Conservation (phyloP, 23 red algal species). For the Gracilaria vermiculophylla region DNA sequence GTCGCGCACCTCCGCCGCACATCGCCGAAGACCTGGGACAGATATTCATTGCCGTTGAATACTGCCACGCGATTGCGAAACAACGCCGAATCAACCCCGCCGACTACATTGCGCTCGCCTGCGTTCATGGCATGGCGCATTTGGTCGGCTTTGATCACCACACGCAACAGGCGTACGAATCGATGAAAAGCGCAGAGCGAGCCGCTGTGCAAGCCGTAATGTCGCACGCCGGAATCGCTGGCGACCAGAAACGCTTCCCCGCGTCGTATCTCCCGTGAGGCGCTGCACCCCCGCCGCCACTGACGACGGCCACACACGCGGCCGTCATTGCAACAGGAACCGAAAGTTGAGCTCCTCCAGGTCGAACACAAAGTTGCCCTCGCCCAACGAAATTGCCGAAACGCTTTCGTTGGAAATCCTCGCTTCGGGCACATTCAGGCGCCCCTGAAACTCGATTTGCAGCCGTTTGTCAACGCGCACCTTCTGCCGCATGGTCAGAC, state of each 20-base stretch:
- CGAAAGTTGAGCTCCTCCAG: constrained; percentile 61
- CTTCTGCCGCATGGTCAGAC: constrained; percentile 21
- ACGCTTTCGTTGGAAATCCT: constrained; percentile 35
- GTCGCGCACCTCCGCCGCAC: not conserved
- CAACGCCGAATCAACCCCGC: not conserved
- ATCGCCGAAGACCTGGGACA: constrained; percentile 18
- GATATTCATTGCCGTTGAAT: constrained; percentile 19
- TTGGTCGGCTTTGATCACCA: constrained; percentile 40
- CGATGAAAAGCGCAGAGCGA: constrained; percentile 38
- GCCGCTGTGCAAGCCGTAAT: not conserved
- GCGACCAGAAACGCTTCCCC: not conserved
- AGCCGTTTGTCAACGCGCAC: constrained; percentile 37
- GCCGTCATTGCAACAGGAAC: constrained; percentile 26
- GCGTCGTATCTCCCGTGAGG: constrained; percentile 12
- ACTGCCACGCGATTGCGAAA: constrained; percentile 15
- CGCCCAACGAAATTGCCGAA: constrained; percentile 29
- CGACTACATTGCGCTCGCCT: constrained; percentile 35
- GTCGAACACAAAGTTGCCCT: constrained; percentile 54
- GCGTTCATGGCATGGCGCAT: constrained; percentile 49
- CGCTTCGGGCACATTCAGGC: constrained; percentile 39
- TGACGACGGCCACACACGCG: too few relatives aligned
- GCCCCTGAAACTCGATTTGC: constrained; percentile 18
- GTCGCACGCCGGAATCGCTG: not conserved
- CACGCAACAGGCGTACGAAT: not conserved
- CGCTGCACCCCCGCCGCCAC: too few relatives aligned